Evolutionary conservation across 2,329 filamentous ascomycete genomes (phyloP).

Genomic region (Chalaropsis thielavioides): DNA sequence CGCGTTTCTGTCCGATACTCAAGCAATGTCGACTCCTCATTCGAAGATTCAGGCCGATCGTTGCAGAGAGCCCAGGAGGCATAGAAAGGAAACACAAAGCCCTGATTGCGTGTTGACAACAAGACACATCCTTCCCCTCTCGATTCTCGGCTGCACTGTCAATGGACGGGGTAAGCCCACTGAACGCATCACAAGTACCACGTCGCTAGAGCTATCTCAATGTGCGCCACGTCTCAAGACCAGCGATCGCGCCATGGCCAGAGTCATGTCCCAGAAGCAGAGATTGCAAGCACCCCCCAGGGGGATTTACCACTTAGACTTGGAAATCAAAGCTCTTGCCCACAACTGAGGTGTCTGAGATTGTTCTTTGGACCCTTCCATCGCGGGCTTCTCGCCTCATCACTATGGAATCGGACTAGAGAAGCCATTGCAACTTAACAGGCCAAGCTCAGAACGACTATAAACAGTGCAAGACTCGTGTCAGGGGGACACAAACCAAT

Average conservation of each 20-base stretch:
- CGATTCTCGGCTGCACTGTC: conserved; percentile 21
- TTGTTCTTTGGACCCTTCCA: conserved; percentile 34
- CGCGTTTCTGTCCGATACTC: conserved; percentile 22
- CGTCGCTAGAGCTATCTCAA: background rate
- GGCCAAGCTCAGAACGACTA: conserved; percentile 41
- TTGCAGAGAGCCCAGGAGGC: conserved; percentile 23
- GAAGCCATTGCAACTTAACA: conserved; percentile 39
- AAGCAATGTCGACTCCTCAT: conserved; percentile 20
- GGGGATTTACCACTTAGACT: conserved; percentile 58
- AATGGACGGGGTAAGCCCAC: conserved; percentile 1
- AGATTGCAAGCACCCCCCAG: conserved; percentile 59
- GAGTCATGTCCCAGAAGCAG: conserved; percentile 49
- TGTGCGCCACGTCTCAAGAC: background rate
- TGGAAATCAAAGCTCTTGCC: conserved; percentile 53
- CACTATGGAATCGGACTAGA: conserved; percentile 29
- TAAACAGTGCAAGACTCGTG: conserved; percentile 49
- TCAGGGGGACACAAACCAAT: conserved; percentile 40
- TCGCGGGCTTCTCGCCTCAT: conserved; percentile 25
- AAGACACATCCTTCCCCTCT: conserved; percentile 19
- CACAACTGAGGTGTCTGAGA: conserved; percentile 42
- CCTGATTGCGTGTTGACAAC: conserved; percentile 38
- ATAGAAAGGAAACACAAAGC: conserved; percentile 25
- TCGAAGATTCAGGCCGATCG: background rate
- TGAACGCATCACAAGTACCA: conserved; percentile 2
- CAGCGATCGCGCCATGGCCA: conserved; percentile 30